These are phyloP conservation scores for Blastomyces percursus DNA, from an alignment of 2,329 filamentous ascomycete genomes.

Conservation along the genomic window DNA sequence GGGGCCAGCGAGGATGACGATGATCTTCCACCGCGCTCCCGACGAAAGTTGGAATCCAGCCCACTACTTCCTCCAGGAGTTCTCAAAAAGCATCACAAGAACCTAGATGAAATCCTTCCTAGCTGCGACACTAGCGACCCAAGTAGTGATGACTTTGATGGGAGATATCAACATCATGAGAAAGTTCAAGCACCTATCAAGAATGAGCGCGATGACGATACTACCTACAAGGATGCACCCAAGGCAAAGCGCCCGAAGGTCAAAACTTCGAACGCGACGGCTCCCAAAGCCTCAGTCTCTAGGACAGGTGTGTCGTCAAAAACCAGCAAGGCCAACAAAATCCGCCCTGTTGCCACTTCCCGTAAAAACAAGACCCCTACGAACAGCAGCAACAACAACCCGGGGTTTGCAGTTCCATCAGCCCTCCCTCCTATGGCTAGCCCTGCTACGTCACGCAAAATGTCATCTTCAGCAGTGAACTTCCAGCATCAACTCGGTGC, in stretches of 20 bases:
- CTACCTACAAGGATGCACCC: slow-evolving; percentile 29
- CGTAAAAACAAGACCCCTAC: slow-evolving; percentile 31
- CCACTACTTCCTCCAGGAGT: slow-evolving; percentile 35
- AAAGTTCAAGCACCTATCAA: slow-evolving; percentile 44
- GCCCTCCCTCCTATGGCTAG: slow-evolving; percentile 22
- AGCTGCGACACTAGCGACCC: slow-evolving; percentile 48
- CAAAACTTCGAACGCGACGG: slow-evolving; percentile 29
- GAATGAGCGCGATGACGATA: slow-evolving; percentile 41
- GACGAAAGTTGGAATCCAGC: slow-evolving; percentile 34
- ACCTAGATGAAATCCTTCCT: slow-evolving; percentile 43
- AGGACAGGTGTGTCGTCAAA: slow-evolving; percentile 19
- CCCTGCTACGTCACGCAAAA: slow-evolving; percentile 38
- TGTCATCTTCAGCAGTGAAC: slow-evolving; percentile 47
- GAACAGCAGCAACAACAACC: slow-evolving; percentile 14
- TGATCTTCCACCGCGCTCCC: slow-evolving; percentile 38
- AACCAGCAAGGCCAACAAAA: slow-evolving; percentile 25
- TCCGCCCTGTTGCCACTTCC: slow-evolving; percentile 20
- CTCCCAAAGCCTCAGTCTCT: slow-evolving; percentile 21
- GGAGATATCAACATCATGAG: slow-evolving; percentile 45
- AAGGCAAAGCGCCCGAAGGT: slow-evolving; percentile 44
- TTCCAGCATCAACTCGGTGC: slow-evolving; percentile 51
- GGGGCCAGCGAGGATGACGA: slow-evolving; percentile 50
- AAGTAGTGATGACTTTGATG: slow-evolving; percentile 52
- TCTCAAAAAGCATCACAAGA: slow-evolving; percentile 38
- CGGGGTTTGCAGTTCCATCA: slow-evolving; percentile 47